phyloP scores from a whole-genome alignment of 192 early-diverging fungal genomes.

The Podochytrium sp. region DNA sequence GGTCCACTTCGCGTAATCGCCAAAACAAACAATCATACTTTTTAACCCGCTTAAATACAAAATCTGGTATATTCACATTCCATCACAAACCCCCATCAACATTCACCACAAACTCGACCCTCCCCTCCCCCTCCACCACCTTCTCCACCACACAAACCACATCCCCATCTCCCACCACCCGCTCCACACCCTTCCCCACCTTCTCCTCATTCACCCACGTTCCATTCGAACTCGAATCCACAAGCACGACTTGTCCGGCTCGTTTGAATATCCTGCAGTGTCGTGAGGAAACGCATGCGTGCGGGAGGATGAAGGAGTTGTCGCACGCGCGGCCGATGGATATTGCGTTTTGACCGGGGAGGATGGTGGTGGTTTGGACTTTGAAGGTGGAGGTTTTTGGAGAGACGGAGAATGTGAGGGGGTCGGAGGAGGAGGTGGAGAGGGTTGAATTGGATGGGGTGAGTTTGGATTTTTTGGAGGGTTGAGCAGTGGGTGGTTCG shows the following conservation, averaged over 20 bases:
- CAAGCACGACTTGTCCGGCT: not conserved
- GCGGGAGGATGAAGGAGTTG: conserved; percentile 20
- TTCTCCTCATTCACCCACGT: too few relatives aligned
- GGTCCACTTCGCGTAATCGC: too few relatives aligned
- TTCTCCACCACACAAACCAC: too few relatives aligned
- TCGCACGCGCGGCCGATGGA: conserved; percentile 33
- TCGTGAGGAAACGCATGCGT: conserved; percentile 20
- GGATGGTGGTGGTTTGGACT: not conserved
- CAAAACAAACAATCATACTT: too few relatives aligned
- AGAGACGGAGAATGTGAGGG: not conserved
- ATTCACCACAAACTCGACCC: too few relatives aligned
- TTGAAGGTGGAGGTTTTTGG: not conserved
- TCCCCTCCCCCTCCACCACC: too few relatives aligned
- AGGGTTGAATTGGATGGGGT: not conserved
- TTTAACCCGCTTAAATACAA: too few relatives aligned
- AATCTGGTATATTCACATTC: too few relatives aligned
- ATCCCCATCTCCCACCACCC: too few relatives aligned
- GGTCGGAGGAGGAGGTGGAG: not conserved
- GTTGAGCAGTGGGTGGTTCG: not conserved
- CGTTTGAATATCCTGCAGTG: conserved; percentile 27
- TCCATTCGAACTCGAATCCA: conserved; percentile 27
- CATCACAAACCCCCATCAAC: too few relatives aligned
- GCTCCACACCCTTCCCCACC: too few relatives aligned
- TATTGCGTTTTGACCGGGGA: not conserved
- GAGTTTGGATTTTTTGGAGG: not conserved